Base-by-base conservation (phyloP, 139 green algal species). In the Volvox reticuliferus region DNA sequence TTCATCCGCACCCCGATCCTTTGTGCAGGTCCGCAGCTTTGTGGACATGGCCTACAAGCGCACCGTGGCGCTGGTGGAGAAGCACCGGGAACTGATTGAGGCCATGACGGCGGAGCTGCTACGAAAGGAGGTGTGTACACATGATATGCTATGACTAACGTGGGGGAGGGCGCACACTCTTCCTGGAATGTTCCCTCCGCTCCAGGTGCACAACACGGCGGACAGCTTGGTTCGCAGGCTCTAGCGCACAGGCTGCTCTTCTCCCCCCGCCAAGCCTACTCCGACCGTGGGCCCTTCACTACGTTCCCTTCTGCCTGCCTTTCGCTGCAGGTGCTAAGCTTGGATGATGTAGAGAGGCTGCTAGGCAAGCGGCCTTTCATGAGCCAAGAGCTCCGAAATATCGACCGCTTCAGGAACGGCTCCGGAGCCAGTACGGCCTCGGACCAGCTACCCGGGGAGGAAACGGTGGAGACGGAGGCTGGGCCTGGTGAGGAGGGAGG, bases 341-440 rank as follows among this genome's bases (percentile, higher is more conserved):
- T 98, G 75, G 96, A 99, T 73, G 98, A 99, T 28, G 92, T 99
- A 28, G 97, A 98, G 81, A 73, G 90, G 19, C 93, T 99, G 61
- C 93, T 99, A 81, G 98, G 98, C n/a, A 93, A 94, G 86, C 93
- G 98, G 16, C 98, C 98, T n/a, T 99, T 97, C 91, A 71, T 86
- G 36, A 95, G 68, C 37, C 86, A 90, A n/a, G 97, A 98, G 95
- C 87, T 99, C 93, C 96, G 96, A 50, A 99, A 99, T 93, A 99
- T 99, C 73, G 98, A 99, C 94, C 98, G 97, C 81, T 99, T 97
- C 92, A 78, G 94, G 36, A 36, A 84, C 81, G 85, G 81, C 63
- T 20, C 78, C 12, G 78, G 61, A 35, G 55, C 30, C 24, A 71
- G 61, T 50, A 30, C 26, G 36, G 62, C 62, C 33, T 28, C 36